Percentiles rank a stretch among this genome's conserved stretches.
Conservation (phyloP, 768 basidiomycete species). For the Lentinula sp. region DNA sequence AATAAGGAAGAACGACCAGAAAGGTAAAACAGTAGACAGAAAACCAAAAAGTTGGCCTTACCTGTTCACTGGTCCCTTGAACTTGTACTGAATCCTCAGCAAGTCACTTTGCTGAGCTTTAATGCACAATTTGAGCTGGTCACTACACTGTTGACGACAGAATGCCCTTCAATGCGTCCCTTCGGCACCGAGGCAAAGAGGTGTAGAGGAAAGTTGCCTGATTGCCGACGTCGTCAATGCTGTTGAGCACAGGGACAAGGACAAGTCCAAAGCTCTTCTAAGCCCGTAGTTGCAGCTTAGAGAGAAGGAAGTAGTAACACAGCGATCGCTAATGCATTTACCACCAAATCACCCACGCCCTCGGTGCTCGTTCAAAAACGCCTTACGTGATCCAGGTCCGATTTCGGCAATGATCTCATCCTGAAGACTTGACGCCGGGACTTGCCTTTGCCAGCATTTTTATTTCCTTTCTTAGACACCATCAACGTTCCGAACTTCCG, state of each 20-base stretch:
- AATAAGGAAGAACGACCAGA: conserved; percentile 2
- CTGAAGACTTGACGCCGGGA: neutral
- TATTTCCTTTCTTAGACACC: neutral
- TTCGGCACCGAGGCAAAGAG: neutral
- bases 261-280: neutral
- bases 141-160: neutral
- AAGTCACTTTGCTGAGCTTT: neutral
- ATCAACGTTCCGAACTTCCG: neutral
- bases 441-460: neutral
- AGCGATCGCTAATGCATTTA: neutral
- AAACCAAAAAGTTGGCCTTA: neutral
- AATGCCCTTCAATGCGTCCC: neutral
- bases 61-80: neutral
- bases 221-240: neutral
- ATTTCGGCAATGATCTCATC: neutral
- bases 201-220: neutral
- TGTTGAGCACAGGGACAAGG: neutral
- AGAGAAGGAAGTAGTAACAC: neutral
- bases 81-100: neutral
- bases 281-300: neutral
- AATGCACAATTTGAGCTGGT: neutral
- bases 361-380: neutral
- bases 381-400: neutral
- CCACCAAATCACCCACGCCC: neutral
- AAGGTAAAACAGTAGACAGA: neutral